Conservation (phyloP, 331 rosid species). For the Spiraea crenata region DNA sequence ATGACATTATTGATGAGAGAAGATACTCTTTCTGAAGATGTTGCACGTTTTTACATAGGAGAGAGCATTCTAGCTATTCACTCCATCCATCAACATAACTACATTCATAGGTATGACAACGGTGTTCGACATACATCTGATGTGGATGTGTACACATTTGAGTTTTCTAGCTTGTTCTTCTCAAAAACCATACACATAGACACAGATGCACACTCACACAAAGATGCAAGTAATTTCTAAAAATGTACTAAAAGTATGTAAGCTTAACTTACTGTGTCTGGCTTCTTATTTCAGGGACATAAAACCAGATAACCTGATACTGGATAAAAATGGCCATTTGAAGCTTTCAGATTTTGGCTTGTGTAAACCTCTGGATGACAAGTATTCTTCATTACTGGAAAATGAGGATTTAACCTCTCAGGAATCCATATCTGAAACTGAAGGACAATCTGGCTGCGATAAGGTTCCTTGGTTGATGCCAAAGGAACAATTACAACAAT, state of each 20-base stretch:
- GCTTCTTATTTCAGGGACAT: conserved; percentile 80
- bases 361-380: conserved; percentile 96
- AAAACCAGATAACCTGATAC: conserved; percentile 96
- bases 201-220: not conserved
- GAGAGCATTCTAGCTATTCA: conserved; percentile 95
- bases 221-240: not conserved
- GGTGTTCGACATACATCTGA: not conserved
- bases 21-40: conserved; percentile 89
- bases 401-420: conserved; percentile 61
- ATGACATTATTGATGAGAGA: conserved; percentile 99
- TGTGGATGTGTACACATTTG: not conserved
- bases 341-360: conserved; percentile 99
- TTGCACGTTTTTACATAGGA: conserved; percentile 94
- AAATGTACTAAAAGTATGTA: conserved; percentile 13
- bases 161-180: not conserved
- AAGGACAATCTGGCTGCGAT: conserved; percentile 54
- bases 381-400: conserved; percentile 85
- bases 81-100: conserved; percentile 94
- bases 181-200: not conserved
- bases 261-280: conserved; percentile 32
- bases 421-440: conserved; percentile 60
- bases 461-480: conserved; percentile 91
- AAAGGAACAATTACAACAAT: conserved; percentile 82
- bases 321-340: conserved; percentile 93
- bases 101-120: conserved; percentile 76